Percentiles rank a stretch among this genome's conserved stretches.
Evolutionary conservation across 1,284 basidiomycete species (phyloP).

Genomic region (Tausonia pullulans): DNA sequence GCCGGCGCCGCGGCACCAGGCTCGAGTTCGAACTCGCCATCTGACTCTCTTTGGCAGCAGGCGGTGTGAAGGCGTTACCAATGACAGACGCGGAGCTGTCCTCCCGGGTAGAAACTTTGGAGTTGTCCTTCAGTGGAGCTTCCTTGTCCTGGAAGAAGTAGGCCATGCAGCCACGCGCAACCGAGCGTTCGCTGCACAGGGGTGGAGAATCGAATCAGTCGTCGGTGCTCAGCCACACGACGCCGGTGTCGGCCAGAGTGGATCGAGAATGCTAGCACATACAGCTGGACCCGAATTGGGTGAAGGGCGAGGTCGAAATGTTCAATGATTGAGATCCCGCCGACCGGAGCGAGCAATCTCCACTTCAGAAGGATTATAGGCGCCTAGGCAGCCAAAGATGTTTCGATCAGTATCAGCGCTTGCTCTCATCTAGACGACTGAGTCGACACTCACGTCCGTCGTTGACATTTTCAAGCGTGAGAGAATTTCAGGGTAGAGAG

Average conservation of each 20-base stretch:
- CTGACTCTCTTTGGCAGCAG: background rate
- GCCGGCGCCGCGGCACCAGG: background rate
- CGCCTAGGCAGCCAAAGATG: background rate
- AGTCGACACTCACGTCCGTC: slow-evolving; percentile 21
- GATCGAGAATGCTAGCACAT: background rate
- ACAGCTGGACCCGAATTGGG: slow-evolving; percentile 44
- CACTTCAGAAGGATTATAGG: slow-evolving; percentile 3
- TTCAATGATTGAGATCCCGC: slow-evolving; percentile 85
- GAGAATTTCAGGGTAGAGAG: slow-evolving; percentile 80
- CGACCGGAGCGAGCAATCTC: slow-evolving; percentile 69
- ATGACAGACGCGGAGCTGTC: too few species aligned
- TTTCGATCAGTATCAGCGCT: background rate
- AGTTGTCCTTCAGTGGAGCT: slow-evolving; percentile 22
- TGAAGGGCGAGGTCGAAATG: slow-evolving; percentile 71
- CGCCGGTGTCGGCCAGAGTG: slow-evolving; percentile 57
- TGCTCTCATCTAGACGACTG: background rate
- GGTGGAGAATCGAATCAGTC: slow-evolving; percentile 58
- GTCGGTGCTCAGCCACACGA: slow-evolving; percentile 38
- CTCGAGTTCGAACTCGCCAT: background rate
- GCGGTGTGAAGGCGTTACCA: background rate
- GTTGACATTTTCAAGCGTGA: slow-evolving; percentile 47
- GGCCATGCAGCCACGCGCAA: slow-evolving; percentile 75
- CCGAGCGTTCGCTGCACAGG: slow-evolving; percentile 51
- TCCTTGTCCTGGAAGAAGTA: slow-evolving; percentile 53
- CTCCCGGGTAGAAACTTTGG: background rate